phyloP scores from a whole-genome alignment of 2,329 filamentous ascomycete species.

The Lachnellula hyalina region DNA sequence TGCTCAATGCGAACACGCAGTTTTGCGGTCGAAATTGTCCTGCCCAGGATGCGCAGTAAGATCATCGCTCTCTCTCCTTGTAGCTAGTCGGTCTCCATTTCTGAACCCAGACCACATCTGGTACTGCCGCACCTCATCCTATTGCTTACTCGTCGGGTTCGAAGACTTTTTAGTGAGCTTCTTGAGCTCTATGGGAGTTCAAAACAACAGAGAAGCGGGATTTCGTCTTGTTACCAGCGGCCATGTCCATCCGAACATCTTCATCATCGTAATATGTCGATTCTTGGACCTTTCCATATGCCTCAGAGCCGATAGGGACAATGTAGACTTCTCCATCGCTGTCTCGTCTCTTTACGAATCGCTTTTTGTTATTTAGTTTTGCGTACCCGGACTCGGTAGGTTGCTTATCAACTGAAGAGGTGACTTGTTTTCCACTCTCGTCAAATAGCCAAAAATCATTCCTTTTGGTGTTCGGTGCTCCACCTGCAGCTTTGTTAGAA shows the following conservation, averaged over 20 bases:
- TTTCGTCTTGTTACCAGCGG: background rate
- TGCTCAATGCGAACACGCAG: too few species aligned
- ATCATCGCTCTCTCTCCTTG: background rate
- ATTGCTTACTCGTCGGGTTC: background rate
- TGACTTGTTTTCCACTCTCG: slow-evolving; percentile 49
- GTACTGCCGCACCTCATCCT: background rate
- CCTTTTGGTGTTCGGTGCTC: background rate
- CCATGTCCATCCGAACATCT: background rate
- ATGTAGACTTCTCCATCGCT: background rate
- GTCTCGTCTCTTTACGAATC: slow-evolving; percentile 11
- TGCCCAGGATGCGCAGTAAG: too few species aligned
- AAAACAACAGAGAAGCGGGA: background rate
- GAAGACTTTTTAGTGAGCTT: background rate
- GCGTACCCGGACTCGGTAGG: slow-evolving; percentile 39
- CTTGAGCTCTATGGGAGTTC: background rate
- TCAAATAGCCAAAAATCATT: slow-evolving; percentile 44
- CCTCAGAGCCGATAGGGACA: background rate
- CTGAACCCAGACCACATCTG: background rate
- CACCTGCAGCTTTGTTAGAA: slow-evolving; percentile 9
- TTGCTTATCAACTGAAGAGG: slow-evolving; percentile 50
- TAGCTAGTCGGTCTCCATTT: background rate
- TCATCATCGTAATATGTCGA: background rate
- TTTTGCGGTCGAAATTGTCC: too few species aligned
- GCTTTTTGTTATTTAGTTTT: slow-evolving; percentile 19
- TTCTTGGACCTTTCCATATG: background rate